Conservation (phyloP, 805 yeast species). For the Starmera quercuum region DNA sequence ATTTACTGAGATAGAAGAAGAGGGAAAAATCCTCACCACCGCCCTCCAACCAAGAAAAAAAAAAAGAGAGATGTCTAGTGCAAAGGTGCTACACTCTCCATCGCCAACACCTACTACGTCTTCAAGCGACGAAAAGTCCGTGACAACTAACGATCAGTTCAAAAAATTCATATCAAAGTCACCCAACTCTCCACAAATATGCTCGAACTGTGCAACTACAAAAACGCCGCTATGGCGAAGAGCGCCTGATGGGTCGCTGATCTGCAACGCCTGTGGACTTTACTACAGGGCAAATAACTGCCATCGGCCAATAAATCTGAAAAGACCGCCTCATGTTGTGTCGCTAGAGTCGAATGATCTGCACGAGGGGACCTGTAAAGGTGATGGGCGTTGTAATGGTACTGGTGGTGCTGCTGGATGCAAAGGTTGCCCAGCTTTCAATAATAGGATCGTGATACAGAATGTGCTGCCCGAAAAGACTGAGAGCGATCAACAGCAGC, state of each 20-base stretch:
- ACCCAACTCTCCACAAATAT: constrained; percentile 21
- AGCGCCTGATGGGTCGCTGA: constrained; percentile 80
- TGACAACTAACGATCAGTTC: background rate
- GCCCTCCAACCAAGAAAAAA: background rate
- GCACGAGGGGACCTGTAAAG: constrained; percentile 19
- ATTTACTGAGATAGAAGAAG: too few species aligned
- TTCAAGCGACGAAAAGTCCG: background rate
- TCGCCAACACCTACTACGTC: background rate
- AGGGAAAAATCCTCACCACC: background rate
- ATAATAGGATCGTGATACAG: constrained; percentile 50
- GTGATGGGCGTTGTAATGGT: constrained; percentile 65
- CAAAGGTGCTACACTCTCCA: background rate
- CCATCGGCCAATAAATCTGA: constrained; percentile 80
- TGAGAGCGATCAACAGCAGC: too few species aligned
- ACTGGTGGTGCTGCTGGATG: constrained; percentile 81
- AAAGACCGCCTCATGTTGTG: constrained; percentile 71
- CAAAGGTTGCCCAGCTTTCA: constrained; percentile 76
- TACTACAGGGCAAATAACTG: constrained; percentile 87
- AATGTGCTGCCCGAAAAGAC: too few species aligned
- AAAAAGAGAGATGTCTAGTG: background rate
- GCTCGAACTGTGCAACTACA: constrained; percentile 83
- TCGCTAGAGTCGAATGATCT: constrained; percentile 47
- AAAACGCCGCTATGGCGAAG: constrained; percentile 94
- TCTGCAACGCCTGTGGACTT: constrained; percentile 94
- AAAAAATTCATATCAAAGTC: constrained; percentile 1